Evolutionary conservation across 345 rosid genomes (phyloP).

Genomic region (Barbarea vulgaris): DNA sequence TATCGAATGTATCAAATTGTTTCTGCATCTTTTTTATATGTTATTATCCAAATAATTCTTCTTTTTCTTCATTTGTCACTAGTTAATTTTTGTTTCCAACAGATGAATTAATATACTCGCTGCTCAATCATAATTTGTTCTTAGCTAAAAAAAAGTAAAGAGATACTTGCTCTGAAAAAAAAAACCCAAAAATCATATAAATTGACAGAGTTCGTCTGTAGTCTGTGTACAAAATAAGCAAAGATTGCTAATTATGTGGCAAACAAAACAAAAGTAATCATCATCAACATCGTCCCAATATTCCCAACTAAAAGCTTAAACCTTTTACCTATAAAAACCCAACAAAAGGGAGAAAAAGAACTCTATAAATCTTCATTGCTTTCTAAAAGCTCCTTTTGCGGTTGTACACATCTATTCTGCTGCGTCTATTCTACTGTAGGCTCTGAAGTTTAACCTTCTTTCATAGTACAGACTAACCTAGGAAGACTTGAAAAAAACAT

Average conservation of each 20-base stretch:
- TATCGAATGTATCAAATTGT: background rate
- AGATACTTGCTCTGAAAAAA: background rate
- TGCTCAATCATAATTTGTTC: background rate
- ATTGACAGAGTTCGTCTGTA: background rate
- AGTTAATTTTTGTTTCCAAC: background rate
- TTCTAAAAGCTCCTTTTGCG: slow-evolving; percentile 17
- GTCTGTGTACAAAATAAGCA: slow-evolving; percentile 26
- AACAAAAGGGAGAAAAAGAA: background rate
- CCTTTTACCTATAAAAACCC: slow-evolving; percentile 13
- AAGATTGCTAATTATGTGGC: background rate
- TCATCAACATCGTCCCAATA: slow-evolving; percentile 20
- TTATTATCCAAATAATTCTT: background rate
- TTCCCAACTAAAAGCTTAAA: slow-evolving; percentile 16
- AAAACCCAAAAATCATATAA: slow-evolving; percentile 25
- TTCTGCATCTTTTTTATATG: background rate
- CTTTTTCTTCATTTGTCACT: background rate
- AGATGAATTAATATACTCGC: background rate
- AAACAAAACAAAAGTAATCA: slow-evolving; percentile 20
- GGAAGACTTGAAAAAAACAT: slow-evolving; percentile 1
- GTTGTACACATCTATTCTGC: slow-evolving; percentile 23
- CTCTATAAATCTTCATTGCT: slow-evolving; percentile 4
- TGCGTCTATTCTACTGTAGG: slow-evolving; percentile 29
- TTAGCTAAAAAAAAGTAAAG: background rate
- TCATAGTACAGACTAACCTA: slow-evolving; percentile 30
- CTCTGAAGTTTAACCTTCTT: slow-evolving; percentile 28